Conservation (phyloP, 2,329 filamentous ascomycete species). For the Epichloe festucae region DNA sequence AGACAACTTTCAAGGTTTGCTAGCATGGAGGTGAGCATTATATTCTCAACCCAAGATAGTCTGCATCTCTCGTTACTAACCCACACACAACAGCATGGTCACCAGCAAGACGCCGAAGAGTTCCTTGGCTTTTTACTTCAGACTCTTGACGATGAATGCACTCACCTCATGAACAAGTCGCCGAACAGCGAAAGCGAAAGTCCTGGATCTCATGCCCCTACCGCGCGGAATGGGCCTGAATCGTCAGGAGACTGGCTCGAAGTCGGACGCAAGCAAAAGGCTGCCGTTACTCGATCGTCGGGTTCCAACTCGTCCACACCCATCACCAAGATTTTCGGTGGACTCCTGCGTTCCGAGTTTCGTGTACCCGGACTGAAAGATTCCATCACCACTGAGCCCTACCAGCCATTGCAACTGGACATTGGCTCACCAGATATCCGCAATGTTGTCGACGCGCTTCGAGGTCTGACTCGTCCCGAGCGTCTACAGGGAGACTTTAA, state of each 20-base stretch:
- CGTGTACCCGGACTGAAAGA: slow-evolving; percentile 76
- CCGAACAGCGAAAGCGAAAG: slow-evolving; percentile 29
- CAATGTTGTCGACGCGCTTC: slow-evolving; percentile 86
- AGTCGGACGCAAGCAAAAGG: slow-evolving; percentile 82
- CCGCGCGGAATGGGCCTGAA: slow-evolving; percentile 17
- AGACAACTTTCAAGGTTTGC: slow-evolving; percentile 76
- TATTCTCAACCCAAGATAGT: slow-evolving; percentile 7
- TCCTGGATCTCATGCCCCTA: slow-evolving; percentile 18
- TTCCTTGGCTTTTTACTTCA: slow-evolving; percentile 90
- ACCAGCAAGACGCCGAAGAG: slow-evolving; percentile 96
- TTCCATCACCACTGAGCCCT: slow-evolving; percentile 85
- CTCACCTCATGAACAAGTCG: slow-evolving; percentile 47
- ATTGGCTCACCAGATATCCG: slow-evolving; percentile 78
- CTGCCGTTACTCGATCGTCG: slow-evolving; percentile 75
- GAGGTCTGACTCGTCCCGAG: slow-evolving; percentile 71
- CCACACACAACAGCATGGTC: slow-evolving; percentile 51
- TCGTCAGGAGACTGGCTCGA: slow-evolving; percentile 62
- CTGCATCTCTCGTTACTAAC: background rate
- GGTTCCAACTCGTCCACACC: slow-evolving; percentile 66
- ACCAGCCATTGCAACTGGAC: slow-evolving; percentile 87
- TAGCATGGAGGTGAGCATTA: slow-evolving; percentile 63
- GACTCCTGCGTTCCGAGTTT: slow-evolving; percentile 79
- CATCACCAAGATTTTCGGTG: slow-evolving; percentile 88
- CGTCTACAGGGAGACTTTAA: slow-evolving; percentile 75
- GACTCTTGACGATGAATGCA: slow-evolving; percentile 85